phyloP scores from a whole-genome alignment of 139 green algal genomes.

The Chlorella sp. region DNA sequence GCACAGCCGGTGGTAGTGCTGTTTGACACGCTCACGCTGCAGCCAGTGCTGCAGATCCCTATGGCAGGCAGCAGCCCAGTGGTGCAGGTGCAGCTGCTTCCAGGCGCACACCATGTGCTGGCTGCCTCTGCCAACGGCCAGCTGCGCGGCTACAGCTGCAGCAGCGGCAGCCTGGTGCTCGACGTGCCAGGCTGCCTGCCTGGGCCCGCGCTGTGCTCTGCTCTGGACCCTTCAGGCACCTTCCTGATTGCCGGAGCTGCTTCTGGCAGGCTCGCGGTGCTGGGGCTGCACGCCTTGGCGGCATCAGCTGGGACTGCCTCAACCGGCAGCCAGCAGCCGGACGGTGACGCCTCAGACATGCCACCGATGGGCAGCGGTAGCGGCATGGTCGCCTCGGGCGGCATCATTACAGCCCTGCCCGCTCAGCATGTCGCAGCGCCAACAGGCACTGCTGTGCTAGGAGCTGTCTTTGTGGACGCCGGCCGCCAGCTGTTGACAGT shows the following conservation, averaged over 20 bases:
- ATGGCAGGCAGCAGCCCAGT: constrained; percentile 2
- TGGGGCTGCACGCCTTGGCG: constrained; percentile 33
- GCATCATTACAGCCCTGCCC: constrained; percentile 2
- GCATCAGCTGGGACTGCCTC: neutral
- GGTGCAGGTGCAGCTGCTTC: constrained; percentile 32
- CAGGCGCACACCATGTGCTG: constrained; percentile 28
- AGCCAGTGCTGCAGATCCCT: constrained; percentile 65
- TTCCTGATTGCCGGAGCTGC: constrained; percentile 8
- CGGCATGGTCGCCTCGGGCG: neutral
- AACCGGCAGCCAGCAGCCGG: neutral
- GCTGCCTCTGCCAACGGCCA: constrained; percentile 33
- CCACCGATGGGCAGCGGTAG: neutral
- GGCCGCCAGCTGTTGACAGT: neutral
- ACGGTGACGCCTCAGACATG: too few relatives aligned
- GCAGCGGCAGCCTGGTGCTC: neutral
- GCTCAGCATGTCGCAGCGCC: neutral
- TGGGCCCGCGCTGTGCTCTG: neutral
- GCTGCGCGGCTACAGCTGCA: constrained; percentile 33
- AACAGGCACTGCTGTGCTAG: neutral
- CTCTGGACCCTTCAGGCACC: neutral
- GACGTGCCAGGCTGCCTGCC: neutral
- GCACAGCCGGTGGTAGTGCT: constrained; percentile 55
- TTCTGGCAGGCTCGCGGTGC: neutral
- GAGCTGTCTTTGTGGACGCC: neutral
- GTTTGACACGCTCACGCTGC: constrained; percentile 60